Conservation (phyloP, 495 filamentous ascomycete species). For the Emericellopsis terricola region DNA sequence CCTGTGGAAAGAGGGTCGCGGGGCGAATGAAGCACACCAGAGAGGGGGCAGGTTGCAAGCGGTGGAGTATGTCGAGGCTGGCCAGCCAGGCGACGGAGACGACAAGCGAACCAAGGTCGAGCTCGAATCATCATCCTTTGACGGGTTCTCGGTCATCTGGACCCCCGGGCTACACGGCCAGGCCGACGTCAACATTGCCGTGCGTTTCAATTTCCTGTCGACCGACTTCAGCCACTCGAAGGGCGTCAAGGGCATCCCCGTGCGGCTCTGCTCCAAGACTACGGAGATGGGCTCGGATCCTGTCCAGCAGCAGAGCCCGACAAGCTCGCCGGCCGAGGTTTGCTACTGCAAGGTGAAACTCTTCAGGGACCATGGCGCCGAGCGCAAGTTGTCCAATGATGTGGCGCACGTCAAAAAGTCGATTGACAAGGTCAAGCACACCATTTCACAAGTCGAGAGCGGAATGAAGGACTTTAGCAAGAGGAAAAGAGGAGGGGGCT, state of each 20-base stretch:
- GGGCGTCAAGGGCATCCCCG: conserved; percentile 90
- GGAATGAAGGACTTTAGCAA: conserved; percentile 82
- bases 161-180: conserved; percentile 41
- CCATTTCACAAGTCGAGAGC: conserved; percentile 72
- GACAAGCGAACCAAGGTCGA: conserved; percentile 56
- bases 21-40: conserved; percentile 77
- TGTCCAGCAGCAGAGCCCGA: conserved; percentile 1
- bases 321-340: conserved; percentile 40
- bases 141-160: conserved; percentile 87
- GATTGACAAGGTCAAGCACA: conserved; percentile 86
- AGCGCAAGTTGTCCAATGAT: conserved; percentile 89
- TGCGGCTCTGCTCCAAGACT: conserved; percentile 82
- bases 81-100: conserved; percentile 49
- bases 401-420: conserved; percentile 83
- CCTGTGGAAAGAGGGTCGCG: conserved; percentile 87
- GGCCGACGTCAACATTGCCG: conserved; percentile 61
- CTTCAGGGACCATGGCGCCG: conserved; percentile 90
- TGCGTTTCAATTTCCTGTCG: conserved; percentile 94
- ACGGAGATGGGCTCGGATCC: conserved; percentile 35
- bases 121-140: conserved; percentile 68
- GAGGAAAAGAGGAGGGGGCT: conserved; percentile 53
- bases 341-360: conserved; percentile 93
- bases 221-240: conserved; percentile 98
- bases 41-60: conserved; percentile 74
- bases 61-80: conserved; percentile 78